These are phyloP conservation scores for Alternaria novae-zelandiae DNA, from an alignment of 2,329 filamentous ascomycete genomes.

Conservation along the genomic window DNA sequence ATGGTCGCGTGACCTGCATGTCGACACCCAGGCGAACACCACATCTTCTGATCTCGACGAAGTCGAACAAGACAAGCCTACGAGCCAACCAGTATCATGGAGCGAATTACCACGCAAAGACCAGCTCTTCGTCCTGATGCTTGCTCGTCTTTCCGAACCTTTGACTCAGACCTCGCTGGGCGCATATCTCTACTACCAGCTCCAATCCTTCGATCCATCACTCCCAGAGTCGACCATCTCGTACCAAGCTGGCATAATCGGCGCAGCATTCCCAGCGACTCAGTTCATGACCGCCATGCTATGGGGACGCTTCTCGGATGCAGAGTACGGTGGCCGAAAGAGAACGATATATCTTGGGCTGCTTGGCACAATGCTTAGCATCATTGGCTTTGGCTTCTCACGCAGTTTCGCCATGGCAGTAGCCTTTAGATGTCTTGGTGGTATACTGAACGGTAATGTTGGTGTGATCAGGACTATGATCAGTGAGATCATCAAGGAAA, in stretches of 20 bases:
- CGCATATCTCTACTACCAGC: constrained; percentile 86
- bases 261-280: constrained; percentile 79
- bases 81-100: constrained; percentile 67
- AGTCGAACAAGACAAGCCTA: constrained; percentile 28
- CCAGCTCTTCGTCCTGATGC: constrained; percentile 77
- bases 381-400: constrained; percentile 73
- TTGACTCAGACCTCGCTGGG: constrained; percentile 70
- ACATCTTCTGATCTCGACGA: constrained; percentile 27
- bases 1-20: constrained; percentile 19
- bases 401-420: constrained; percentile 67
- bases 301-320: constrained; percentile 76
- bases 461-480: constrained; percentile 79
- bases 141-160: constrained; percentile 82
- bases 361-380: constrained; percentile 70
- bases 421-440: constrained; percentile 70
- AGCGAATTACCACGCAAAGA: constrained; percentile 74
- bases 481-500: constrained; percentile 73
- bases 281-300: constrained; percentile 84
- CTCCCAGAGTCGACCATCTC: constrained; percentile 70
- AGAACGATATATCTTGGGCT: constrained; percentile 79
- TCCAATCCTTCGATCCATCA: constrained; percentile 75
- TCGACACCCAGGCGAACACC: constrained; percentile 31
- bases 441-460: constrained; percentile 73
- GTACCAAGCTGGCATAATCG: constrained; percentile 76
- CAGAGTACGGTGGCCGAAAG: constrained; percentile 71